Conservation (phyloP, 192 early-diverging fungal genomes). For the Martensiomyces pterosporus region DNA sequence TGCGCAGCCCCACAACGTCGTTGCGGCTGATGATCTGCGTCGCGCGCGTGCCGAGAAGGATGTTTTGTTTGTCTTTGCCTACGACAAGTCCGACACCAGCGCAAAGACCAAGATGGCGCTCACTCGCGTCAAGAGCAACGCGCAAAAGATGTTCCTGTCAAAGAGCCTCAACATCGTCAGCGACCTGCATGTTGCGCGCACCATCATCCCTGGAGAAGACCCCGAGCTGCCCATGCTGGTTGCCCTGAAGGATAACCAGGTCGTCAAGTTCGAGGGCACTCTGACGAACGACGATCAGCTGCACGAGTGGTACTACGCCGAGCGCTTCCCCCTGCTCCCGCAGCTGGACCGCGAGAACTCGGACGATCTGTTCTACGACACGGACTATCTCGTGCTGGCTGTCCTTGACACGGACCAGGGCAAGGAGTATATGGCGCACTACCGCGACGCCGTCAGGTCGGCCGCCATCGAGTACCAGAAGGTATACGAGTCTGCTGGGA, state of each 20-base stretch:
- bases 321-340: conserved; percentile 65
- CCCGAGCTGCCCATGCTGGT: conserved; percentile 49
- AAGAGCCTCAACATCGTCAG: conserved; percentile 28
- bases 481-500: not conserved
- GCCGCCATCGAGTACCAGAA: conserved; percentile 31
- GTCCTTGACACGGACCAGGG: conserved; percentile 52
- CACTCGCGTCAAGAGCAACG: conserved; percentile 25
- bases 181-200: conserved; percentile 13
- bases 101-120: conserved; percentile 25
- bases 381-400: conserved; percentile 61
- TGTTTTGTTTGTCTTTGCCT: conserved; percentile 56
- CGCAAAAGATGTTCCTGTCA: conserved; percentile 46
- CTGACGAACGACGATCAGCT: conserved; percentile 42
- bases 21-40: conserved; percentile 39
- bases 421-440: conserved; percentile 8
- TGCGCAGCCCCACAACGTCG: conserved; percentile 31
- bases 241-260: conserved; percentile 58
- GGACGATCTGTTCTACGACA: conserved; percentile 62
- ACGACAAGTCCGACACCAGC: conserved; percentile 41
- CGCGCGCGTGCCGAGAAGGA: conserved; percentile 43
- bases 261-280: conserved; percentile 18
- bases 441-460: conserved; percentile 17
- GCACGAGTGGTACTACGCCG: conserved; percentile 58
- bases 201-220: conserved; percentile 1
- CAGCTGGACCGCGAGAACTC: conserved; percentile 63